Base-by-base conservation (phyloP, 768 basidiomycete species). In the Amanita fuliginea region DNA sequence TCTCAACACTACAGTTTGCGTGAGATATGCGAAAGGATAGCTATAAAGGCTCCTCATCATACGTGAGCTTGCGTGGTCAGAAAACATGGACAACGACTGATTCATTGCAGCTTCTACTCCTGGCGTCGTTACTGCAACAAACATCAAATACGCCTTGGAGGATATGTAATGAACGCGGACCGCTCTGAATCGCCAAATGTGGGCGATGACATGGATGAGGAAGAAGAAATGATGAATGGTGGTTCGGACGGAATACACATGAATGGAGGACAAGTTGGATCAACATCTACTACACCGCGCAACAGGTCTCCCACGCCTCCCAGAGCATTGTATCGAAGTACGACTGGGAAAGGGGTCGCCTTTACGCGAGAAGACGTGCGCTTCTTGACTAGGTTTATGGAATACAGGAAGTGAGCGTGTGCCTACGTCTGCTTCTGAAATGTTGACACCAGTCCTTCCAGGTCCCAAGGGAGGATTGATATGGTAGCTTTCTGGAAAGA, bases 41-140 rank as follows among this genome's bases (percentile, higher is more conserved):
- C 89, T 10, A 74, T 90, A 51, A 90, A 89, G 73, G 88, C 89
- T 22, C 88, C 89, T 14, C 89, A 92, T 64, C 89, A 92, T 64
- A 90, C 89, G 85, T 88, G 68, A 57, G 80, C 56, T 42, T 11
- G 21, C 16, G 21, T n/a, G 6, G 19, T n/a, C 34, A 37, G 35
- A 26, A 34, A 30, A 21, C 46, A n/a, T 10, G 33, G 44, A 35
- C 30, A 13, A 19, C 36, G 46, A 18, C 39, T 41, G 7, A 50
- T 24, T 10, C 21, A 8, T 43, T 2, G 8, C 48, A 90, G 87
- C 9, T 91, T 91, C 61, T 91, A 89, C 61, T 91, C 88, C 1
- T 92, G 89, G 89, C 77, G 89, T 35, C 78, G 89, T 39, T 92
- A 91, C 59, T 92, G 89, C 68, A 92, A 92, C 61, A 92, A 91